phyloP scores from a whole-genome alignment of 1,284 basidiomycete genomes.

The Inonotus obliquus region DNA sequence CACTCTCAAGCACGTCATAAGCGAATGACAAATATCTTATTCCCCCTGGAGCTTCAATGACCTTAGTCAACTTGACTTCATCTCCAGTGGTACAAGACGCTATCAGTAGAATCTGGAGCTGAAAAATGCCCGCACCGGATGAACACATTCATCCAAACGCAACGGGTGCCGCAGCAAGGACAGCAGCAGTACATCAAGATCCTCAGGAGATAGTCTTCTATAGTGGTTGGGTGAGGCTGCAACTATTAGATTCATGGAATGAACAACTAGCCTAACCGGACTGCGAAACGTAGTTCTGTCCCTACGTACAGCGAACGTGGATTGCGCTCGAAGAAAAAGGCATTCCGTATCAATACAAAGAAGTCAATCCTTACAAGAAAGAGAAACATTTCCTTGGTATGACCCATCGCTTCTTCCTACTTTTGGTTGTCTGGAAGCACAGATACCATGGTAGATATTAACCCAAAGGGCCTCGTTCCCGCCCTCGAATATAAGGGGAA shows the following conservation, averaged over 20 bases:
- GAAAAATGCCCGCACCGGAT: conserved; percentile 41
- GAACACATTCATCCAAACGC: conserved; percentile 47
- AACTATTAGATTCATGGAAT: background rate
- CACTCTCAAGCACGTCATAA: background rate
- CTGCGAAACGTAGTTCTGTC: conserved; percentile 50
- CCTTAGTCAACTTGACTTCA: too few species aligned
- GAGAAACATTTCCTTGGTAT: conserved; percentile 54
- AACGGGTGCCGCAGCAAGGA: conserved; percentile 52
- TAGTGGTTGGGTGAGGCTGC: conserved; percentile 49
- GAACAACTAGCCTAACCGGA: background rate
- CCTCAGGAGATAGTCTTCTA: conserved; percentile 56
- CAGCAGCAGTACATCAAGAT: conserved; percentile 44
- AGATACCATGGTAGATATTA: conserved; percentile 40
- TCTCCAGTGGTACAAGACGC: too few species aligned
- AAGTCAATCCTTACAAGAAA: conserved; percentile 71
- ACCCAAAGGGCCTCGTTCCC: conserved; percentile 67
- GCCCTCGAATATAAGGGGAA: conserved; percentile 52
- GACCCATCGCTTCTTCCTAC: conserved; percentile 11
- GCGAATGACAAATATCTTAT: background rate
- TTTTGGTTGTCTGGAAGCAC: background rate
- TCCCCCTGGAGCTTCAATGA: background rate
- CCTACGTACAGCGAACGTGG: conserved; percentile 63
- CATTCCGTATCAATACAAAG: conserved; percentile 59
- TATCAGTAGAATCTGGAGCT: too few species aligned
- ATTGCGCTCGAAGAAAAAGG: conserved; percentile 61